Percentiles rank a stretch among this genome's conserved stretches.
Conservation (phyloP, 306 rosid species). For the Prunus dulcis region DNA sequence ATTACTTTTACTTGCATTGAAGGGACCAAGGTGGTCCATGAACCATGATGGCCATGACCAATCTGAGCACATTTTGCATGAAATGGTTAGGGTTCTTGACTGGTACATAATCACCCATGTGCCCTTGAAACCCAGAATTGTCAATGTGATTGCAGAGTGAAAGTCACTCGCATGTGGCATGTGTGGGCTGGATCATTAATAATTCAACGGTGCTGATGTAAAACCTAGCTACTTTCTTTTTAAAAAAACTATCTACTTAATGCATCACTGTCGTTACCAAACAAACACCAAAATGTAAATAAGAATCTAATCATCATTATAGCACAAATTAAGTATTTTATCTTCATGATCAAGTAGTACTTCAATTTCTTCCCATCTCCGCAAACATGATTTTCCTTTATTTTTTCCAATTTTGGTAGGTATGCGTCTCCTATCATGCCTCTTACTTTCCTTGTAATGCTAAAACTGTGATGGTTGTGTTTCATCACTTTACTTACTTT, state of each 20-base stretch:
- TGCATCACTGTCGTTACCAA: not conserved
- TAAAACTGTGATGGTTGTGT: constrained; percentile 2
- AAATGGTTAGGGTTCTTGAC: not conserved
- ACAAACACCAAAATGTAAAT: not conserved
- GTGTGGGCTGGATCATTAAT: not conserved
- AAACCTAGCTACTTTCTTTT: not conserved
- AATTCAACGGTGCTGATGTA: constrained; percentile 6
- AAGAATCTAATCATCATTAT: not conserved
- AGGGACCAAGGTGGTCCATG: not conserved
- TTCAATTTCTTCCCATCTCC: not conserved
- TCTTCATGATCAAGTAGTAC: not conserved
- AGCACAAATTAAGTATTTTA: not conserved
- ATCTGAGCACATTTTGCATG: not conserved
- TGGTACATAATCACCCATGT: not conserved
- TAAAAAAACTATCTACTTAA: too few relatives aligned
- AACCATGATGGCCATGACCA: not conserved
- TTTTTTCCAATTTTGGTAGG: not conserved
- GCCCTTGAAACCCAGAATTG: not conserved
- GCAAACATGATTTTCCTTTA: not conserved
- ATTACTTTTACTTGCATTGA: not conserved
- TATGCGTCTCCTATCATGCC: not conserved
- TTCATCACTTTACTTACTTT: not conserved
- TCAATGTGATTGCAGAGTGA: constrained; percentile 6
- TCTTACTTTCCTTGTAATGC: not conserved
- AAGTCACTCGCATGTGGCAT: constrained; percentile 1